Percentiles rank a stretch among this genome's conserved stretches.
phyloP scores from a whole-genome alignment of 2,329 filamentous ascomycete species.

The Knufia petricola region DNA sequence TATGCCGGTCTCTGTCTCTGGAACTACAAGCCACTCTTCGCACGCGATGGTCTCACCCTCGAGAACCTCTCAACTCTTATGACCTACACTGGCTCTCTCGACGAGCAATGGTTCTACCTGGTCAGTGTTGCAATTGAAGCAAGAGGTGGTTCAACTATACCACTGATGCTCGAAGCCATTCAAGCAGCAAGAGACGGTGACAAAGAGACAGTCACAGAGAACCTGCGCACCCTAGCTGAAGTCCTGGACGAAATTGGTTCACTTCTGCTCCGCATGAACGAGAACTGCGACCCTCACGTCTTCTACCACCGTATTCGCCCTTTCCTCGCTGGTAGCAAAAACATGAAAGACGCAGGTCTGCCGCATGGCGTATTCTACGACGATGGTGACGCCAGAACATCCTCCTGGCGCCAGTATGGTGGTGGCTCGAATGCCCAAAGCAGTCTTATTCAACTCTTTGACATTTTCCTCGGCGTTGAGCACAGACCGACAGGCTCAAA shows the following conservation, averaged over 20 bases:
- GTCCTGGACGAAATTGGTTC: slow-evolving; percentile 72
- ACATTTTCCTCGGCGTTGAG: slow-evolving; percentile 78
- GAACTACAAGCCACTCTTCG: slow-evolving; percentile 93
- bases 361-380: slow-evolving; percentile 84
- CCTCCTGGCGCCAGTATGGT: slow-evolving; percentile 71
- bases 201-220: slow-evolving; percentile 59
- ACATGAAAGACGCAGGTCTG: slow-evolving; percentile 89
- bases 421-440: slow-evolving; percentile 96
- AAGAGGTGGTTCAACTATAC: slow-evolving; percentile 74
- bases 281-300: slow-evolving; percentile 84
- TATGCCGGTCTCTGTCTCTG: slow-evolving; percentile 87
- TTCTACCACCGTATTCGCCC: slow-evolving; percentile 97
- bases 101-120: slow-evolving; percentile 98
- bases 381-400: slow-evolving; percentile 53
- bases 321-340: slow-evolving; percentile 91
- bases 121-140: slow-evolving; percentile 94
- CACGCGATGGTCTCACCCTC: slow-evolving; percentile 70
- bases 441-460: slow-evolving; percentile 95
- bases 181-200: slow-evolving; percentile 65
- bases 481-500: slow-evolving; percentile 79
- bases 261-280: slow-evolving; percentile 81
- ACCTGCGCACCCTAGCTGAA: slow-evolving; percentile 75
- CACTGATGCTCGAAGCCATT: slow-evolving; percentile 82
- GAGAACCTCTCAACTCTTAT: slow-evolving; percentile 80
- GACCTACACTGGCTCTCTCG: slow-evolving; percentile 87